A percentile compares a stretch with the other conserved stretches of the same genome.
Conservation (phyloP, 768 basidiomycete genomes). For the Lentinula edodes region DNA sequence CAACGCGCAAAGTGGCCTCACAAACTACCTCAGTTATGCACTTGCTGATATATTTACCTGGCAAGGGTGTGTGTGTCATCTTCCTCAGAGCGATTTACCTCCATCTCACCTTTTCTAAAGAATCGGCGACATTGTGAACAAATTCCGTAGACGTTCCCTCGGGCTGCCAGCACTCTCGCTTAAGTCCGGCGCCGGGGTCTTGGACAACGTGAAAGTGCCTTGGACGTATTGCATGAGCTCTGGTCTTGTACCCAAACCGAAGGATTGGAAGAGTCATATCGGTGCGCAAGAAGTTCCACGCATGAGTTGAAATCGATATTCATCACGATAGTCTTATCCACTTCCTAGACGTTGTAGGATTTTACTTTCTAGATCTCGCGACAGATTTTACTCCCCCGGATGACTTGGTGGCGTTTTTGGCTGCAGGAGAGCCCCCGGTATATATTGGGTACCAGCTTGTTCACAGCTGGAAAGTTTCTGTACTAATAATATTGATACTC, state of each 20-base stretch:
- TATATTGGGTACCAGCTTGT: conserved; percentile 47
- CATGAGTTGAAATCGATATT: background rate
- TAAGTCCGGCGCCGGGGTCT: conserved; percentile 43
- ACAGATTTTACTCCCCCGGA: conserved; percentile 39
- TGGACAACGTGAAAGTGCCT: conserved; percentile 50
- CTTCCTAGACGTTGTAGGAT: conserved; percentile 51
- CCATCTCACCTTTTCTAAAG: conserved; percentile 22
- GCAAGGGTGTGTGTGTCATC: conserved; percentile 39
- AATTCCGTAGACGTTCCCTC: conserved; percentile 43
- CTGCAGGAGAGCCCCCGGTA: conserved; percentile 44
- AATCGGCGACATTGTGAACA: conserved; percentile 55
- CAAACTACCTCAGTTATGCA: conserved; percentile 54
- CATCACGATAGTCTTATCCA: background rate
- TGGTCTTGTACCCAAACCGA: conserved; percentile 51
- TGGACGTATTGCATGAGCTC: conserved; percentile 64
- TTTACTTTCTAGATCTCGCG: conserved; percentile 55
- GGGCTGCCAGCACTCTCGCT: conserved; percentile 42
- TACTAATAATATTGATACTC: background rate
- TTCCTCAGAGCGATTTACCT: background rate
- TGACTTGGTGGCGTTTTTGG: conserved; percentile 45
- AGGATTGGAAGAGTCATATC: conserved; percentile 59
- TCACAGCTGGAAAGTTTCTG: background rate
- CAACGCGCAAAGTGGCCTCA: conserved; percentile 47
- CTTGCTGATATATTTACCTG: conserved; percentile 57
- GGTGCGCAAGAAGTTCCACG: conserved; percentile 25